Evolutionary conservation across 2,329 filamentous ascomycete genomes (phyloP), one percentile per base, ranked within the genome.

Genomic region (Arthroderma sp.): DNA sequence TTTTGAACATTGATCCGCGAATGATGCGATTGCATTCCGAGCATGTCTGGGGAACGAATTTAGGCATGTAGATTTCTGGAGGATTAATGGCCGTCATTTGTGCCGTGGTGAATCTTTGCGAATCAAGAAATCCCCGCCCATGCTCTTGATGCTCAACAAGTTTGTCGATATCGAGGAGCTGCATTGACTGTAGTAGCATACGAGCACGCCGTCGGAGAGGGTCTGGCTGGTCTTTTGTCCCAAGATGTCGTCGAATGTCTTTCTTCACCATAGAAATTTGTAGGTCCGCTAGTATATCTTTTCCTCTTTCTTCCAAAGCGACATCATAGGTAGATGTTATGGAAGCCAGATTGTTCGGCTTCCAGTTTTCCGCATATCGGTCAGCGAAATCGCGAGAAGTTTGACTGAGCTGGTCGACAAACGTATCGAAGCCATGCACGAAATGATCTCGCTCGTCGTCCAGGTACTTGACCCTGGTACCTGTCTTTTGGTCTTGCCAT

Each of bases 141-240:
- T n/a, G 7, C 6, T 22, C 15, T 9, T 32, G 54, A 45, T 65
- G 52, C 49, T 66, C 61, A 11, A 66, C 56, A 1, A 63, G 37
- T n/a, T 65, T 63, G 45, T 66, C 64, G 28, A 66, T 59, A 37
- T 66, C 64, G 1, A 66, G 54, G 15, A 64, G 61, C 3, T 58
- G 59, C 31, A 30, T 51, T n/a, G 36, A 11, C 38, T 64, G 62
- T 0, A 64, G 53, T 1, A 65, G 51, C 46, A 60, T 54, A 4
- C 57, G 54, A 2, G 58, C 59, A 15, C 56, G 45, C 11, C 55
- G 51, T 10, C 51, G 38, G 4, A 49, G 31, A 43, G 10, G 46
- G 42, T 34, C 45, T 39, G 10, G 5, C 29, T 34, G 15, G 9
- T 29, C 22, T 27, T 28, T n/a, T 28, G 27, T 8, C 11, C 33